These are phyloP conservation scores for Plasmodium ovale DNA, from an alignment of 169 alveolate genomes.

Conservation along the genomic window DNA sequence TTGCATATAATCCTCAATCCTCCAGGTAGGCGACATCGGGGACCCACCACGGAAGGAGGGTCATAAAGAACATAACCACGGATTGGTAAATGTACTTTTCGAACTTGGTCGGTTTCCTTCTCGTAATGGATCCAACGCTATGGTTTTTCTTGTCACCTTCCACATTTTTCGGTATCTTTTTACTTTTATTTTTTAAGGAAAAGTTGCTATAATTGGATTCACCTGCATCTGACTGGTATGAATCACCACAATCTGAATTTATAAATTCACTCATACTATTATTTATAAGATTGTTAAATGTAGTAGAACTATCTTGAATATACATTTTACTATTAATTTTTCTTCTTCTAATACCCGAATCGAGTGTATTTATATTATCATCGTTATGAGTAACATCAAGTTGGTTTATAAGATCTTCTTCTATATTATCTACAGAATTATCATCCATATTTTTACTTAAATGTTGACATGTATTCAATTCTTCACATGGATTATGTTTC, in stretches of 20 bases:
- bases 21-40: constrained; percentile 83
- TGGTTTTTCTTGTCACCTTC: constrained; percentile 11
- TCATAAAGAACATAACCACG: constrained; percentile 80
- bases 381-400: constrained; percentile 8
- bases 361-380: background rate
- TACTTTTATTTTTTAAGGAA: constrained; percentile 6
- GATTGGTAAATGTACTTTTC: constrained; percentile 82
- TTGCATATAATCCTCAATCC: constrained; percentile 46
- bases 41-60: constrained; percentile 88
- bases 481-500: constrained; percentile 8
- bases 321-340: constrained; percentile 2
- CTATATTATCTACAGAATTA: background rate
- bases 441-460: background rate
- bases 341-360: constrained; percentile 36
- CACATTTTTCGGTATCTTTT: background rate
- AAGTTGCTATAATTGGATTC: background rate
- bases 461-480: constrained; percentile 5
- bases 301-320: constrained; percentile 23
- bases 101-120: constrained; percentile 75
- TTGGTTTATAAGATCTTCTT: background rate
- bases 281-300: constrained; percentile 26
- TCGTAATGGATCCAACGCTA: background rate
- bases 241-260: constrained; percentile 21
- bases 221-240: constrained; percentile 2
- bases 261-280: constrained; percentile 44